Base-by-base conservation (phyloP, 352 stramenopile genomes). In the Globisporangium paddicum region DNA sequence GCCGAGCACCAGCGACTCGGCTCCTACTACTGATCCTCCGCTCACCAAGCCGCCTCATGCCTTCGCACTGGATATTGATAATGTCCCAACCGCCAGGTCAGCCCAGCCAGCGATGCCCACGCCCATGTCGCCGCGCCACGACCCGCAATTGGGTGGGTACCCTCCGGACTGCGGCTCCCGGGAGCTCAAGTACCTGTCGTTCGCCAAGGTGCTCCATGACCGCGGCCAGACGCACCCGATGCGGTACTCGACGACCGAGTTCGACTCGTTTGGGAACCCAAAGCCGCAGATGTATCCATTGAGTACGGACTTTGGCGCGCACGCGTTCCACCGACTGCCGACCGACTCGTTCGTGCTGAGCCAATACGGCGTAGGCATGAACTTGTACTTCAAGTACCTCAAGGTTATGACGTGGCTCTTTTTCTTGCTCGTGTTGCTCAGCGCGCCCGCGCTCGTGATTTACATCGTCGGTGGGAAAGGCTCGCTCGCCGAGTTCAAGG, bases 341-440 rank as follows among this genome's bases (percentile, higher is more conserved):
- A 90, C 82, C 23, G 82, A 91, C 64, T 91, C 85, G 49, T 57
- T 72, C 57, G 82, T 92, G 14, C 63, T 92, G 52, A 91, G 83
- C 46, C 84, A 86, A 45, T 90, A 91, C 67, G 77, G 80, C 21
- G 61, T 94, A 16, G 82, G 79, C 51, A 85, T 91, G 55, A 80
- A 73, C 7, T 74, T 92, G 32, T 92, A 92, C 67, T 94, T 94
- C 72, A 90, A 89, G 62, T 94, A 88, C 75, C 77, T 94, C 63
- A 94, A 94, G 58, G 84, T 88, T 57, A 86, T 94, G 62, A 66
- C 75, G 18, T 94, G 84, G 82, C 70, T 94, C 8, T 94, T 94
- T 61, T 71, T 94, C 58, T 50, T 94, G 30, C 79, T 94, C 35
- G 66, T 85, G 18, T 55, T 87, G 21, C 66, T 94, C 28, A 91